phyloP scores from a whole-genome alignment of 2,329 filamentous ascomycete genomes.

The Aureobasidium sp. region DNA sequence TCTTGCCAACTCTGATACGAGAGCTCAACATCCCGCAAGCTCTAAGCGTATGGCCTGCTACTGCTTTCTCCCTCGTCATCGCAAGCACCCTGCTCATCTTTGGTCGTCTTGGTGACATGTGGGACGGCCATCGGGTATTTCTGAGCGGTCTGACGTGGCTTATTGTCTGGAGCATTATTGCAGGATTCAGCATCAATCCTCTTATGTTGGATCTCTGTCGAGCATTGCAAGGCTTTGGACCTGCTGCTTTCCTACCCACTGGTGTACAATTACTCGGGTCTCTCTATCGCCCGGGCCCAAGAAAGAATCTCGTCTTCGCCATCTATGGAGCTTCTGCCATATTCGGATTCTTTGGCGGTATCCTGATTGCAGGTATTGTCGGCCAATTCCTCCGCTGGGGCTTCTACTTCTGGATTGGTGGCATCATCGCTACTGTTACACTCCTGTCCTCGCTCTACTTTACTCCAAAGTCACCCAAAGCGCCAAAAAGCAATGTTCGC shows the following conservation, averaged over 20 bases:
- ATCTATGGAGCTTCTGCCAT: slow-evolving; percentile 47
- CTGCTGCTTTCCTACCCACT: slow-evolving; percentile 29
- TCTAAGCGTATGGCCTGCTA: slow-evolving; percentile 50
- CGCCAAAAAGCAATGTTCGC: neutral
- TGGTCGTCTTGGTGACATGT: slow-evolving; percentile 46
- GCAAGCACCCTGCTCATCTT: slow-evolving; percentile 44
- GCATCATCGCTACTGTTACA: slow-evolving; percentile 45
- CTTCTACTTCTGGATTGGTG: slow-evolving; percentile 64
- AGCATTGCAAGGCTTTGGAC: slow-evolving; percentile 30
- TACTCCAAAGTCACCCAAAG: neutral
- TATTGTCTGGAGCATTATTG: slow-evolving; percentile 26
- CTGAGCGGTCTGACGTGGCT: slow-evolving; percentile 48
- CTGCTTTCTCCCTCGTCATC: slow-evolving; percentile 43
- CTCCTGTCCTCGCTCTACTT: slow-evolving; percentile 24
- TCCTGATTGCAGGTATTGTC: slow-evolving; percentile 57
- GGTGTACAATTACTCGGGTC: slow-evolving; percentile 28
- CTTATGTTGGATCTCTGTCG: slow-evolving; percentile 31
- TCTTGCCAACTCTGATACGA: slow-evolving; percentile 58
- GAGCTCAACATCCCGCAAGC: slow-evolving; percentile 61
- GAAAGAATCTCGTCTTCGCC: slow-evolving; percentile 31
- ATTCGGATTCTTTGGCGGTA: slow-evolving; percentile 54
- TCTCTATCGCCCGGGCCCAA: slow-evolving; percentile 30
- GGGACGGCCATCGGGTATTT: slow-evolving; percentile 57
- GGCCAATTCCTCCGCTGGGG: slow-evolving; percentile 51
- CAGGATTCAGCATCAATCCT: slow-evolving; percentile 27